Evolutionary conservation across 371 early-diverging fungal genomes (phyloP).

Genomic region (Lichtheimia corymbifera): DNA sequence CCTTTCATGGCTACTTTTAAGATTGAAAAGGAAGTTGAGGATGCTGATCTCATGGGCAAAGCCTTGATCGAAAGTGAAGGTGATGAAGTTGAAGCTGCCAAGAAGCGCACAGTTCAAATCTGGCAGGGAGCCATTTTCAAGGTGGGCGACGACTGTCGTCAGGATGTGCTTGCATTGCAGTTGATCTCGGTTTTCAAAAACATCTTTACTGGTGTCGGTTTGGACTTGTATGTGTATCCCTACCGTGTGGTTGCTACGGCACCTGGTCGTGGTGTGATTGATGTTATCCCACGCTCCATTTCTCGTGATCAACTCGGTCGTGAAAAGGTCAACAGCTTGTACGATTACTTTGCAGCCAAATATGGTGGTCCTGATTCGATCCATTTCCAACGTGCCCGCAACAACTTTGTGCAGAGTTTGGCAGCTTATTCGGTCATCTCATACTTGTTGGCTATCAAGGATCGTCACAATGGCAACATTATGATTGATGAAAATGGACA

Average conservation of each 20-base stretch:
- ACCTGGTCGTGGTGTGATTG: slow-evolving; percentile 98
- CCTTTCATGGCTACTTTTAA: slow-evolving; percentile 99
- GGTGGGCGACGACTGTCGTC: slow-evolving; percentile 99
- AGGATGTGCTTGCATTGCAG: slow-evolving; percentile 98
- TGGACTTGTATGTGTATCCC: slow-evolving; percentile 97
- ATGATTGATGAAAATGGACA: slow-evolving; percentile 98
- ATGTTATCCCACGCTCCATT: slow-evolving; percentile 98
- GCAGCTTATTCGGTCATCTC: slow-evolving; percentile 98
- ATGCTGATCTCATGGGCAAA: slow-evolving; percentile 50
- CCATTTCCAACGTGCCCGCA: slow-evolving; percentile 89
- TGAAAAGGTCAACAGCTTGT: slow-evolving; percentile 96
- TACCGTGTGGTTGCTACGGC: slow-evolving; percentile 98
- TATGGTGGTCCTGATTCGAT: slow-evolving; percentile 94
- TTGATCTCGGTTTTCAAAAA: slow-evolving; percentile 97
- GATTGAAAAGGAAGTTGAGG: slow-evolving; percentile 65
- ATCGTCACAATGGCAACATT: slow-evolving; percentile 99
- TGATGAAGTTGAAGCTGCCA: slow-evolving; percentile 25
- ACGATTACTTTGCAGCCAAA: slow-evolving; percentile 94
- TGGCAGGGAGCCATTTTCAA: slow-evolving; percentile 97
- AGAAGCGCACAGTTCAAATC: slow-evolving; percentile 44
- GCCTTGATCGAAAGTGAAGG: slow-evolving; percentile 42
- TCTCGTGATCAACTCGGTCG: slow-evolving; percentile 98
- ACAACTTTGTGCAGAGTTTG: slow-evolving; percentile 94
- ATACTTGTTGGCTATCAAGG: slow-evolving; percentile 97
- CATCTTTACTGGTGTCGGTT: slow-evolving; percentile 88